Evolutionary conservation across 2,329 filamentous ascomycete species (phyloP), one percentile per base, ranked within the genome.

Genomic region (Clonostachys sp.): DNA sequence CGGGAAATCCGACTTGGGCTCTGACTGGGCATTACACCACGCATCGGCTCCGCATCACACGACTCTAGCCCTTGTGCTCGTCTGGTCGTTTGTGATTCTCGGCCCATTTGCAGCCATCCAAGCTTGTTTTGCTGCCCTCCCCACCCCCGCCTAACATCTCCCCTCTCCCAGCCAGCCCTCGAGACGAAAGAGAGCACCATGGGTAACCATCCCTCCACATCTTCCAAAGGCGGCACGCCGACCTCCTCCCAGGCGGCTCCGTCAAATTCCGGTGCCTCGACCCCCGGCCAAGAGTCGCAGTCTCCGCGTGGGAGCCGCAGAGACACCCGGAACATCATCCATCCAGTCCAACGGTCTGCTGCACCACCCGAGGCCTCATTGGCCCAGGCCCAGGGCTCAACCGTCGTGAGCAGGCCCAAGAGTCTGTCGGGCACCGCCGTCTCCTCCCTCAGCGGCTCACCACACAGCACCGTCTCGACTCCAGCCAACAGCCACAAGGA

Each of bases 331-430:
- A 75, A 77, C 58, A 77, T 77, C 58, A 75, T 80, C 59, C 73
- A 78, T 53, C 69, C 73, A 52, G 69, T 73, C 50, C 77, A 79
- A 55, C 73, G 78, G 53, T 77, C 74, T 50, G 75, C 75, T 56
- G 81, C 77, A 47, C 80, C 80, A 44, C 81, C 81, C 50, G 81
- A 84, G 65, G 74, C 77, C 46, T 83, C 81, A 45, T 73, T 81
- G 52, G 75, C 80, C 53, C 79, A 81, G 63, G 81, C 80, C 45
- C 74, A 78, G 48, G 79, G 78, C 55, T 80, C 77, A 48, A 78
- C 75, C 24, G 70, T 70, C 51, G 67, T 70, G 58, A 71, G 70
- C 57, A 66, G 68, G 9, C 64, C 69, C 48, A 73, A 70, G 57
- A 72, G 69, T 60, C 61, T 75, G 52, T 74, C 76, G 48, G 63